phyloP scores from a whole-genome alignment of 768 basidiomycete species.

The Leccinum rimulosum region DNA sequence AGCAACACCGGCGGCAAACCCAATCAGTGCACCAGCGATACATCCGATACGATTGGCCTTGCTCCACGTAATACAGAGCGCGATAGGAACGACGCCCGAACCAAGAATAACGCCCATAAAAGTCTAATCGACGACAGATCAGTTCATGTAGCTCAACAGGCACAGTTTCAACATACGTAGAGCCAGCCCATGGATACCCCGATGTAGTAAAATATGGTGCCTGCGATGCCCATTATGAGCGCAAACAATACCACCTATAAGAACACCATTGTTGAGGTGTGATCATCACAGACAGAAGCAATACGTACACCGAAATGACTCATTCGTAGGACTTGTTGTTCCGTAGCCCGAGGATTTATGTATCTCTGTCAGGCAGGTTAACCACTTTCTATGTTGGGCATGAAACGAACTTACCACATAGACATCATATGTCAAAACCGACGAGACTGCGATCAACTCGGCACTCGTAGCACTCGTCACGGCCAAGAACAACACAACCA shows the following conservation, averaged over 20 bases:
- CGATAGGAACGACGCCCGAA: constrained; percentile 84
- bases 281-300: not conserved
- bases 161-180: constrained; percentile 54
- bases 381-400: not conserved
- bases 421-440: constrained; percentile 79
- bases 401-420: constrained; percentile 53
- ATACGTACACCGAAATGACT: constrained; percentile 61
- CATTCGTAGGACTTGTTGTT: constrained; percentile 63
- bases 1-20: constrained; percentile 66
- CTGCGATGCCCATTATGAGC: constrained; percentile 77
- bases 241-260: constrained; percentile 65
- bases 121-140: constrained; percentile 42
- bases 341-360: constrained; percentile 79
- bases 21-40: constrained; percentile 66
- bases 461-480: constrained; percentile 85
- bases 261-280: not conserved
- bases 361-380: constrained; percentile 47
- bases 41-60: constrained; percentile 87
- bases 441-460: constrained; percentile 89
- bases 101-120: constrained; percentile 89
- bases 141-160: not conserved
- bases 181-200: constrained; percentile 94
- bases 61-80: constrained; percentile 80
- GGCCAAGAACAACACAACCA: constrained; percentile 82
- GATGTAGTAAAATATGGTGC: constrained; percentile 84